A percentile compares a stretch with the other conserved stretches of the same genome.
Evolutionary conservation across 2,329 filamentous ascomycete genomes (phyloP).

Genomic region (Coniochaeta hoffmannii): DNA sequence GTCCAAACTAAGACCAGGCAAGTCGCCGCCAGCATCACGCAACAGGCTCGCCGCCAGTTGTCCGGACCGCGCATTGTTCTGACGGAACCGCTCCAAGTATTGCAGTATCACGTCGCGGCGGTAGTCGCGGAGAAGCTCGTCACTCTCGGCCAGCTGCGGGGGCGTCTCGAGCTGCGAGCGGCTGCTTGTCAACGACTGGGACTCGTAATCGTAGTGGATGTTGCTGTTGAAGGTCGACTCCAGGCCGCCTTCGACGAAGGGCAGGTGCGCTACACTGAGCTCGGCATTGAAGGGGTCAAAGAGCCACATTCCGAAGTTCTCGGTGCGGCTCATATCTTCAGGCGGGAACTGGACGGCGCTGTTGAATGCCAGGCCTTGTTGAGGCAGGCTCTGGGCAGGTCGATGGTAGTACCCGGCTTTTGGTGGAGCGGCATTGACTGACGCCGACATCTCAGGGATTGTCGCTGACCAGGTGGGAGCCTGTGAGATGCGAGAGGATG

Average conservation of each 20-base stretch:
- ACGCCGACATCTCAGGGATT: constrained; percentile 22
- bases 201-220: constrained; percentile 42
- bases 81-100: constrained; percentile 34
- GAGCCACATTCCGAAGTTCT: constrained; percentile 43
- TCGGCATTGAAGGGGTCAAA: constrained; percentile 38
- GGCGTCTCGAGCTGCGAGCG: constrained; percentile 38
- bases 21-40: constrained; percentile 32
- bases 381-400: constrained; percentile 20
- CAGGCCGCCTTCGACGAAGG: constrained; percentile 40
- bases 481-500: constrained; percentile 15
- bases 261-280: constrained; percentile 33
- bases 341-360: constrained; percentile 22
- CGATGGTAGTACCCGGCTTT: constrained; percentile 29
- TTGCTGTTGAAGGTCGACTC: constrained; percentile 45
- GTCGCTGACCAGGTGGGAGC: constrained; percentile 22
- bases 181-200: constrained; percentile 31
- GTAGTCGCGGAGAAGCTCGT: constrained; percentile 36
- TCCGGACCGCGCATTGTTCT: constrained; percentile 34
- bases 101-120: constrained; percentile 36
- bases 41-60: constrained; percentile 23
- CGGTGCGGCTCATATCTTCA: constrained; percentile 25
- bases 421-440: constrained; percentile 27
- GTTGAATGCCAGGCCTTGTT: constrained; percentile 23
- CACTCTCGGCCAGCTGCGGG: constrained; percentile 28
- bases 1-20: constrained; percentile 55